Evolutionary conservation across 2,329 filamentous ascomycete species (phyloP), one percentile per base, ranked within the genome.

Genomic region (Neofusicoccum sp.): DNA sequence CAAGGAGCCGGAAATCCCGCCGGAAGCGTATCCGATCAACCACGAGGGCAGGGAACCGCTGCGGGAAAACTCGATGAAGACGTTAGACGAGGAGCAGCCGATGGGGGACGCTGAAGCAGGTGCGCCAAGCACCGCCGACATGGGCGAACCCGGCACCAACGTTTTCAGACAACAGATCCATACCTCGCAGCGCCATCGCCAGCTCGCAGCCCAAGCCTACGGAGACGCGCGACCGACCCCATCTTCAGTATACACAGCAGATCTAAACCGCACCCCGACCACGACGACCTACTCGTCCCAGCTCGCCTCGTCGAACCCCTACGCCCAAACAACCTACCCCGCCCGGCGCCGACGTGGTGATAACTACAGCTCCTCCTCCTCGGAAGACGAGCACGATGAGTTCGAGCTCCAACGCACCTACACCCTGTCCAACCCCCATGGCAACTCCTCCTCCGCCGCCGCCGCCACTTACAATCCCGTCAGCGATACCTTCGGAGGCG

Each of bases 111-210:
- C 37, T 58, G 54, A 58, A 45, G 29, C 54, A 58, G 54, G 54
- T 58, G 54, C 54, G 54, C 43, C 39, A 28, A 44, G 39, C 54
- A 58, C 43, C 31, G 58, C 58, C 33, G 50, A 63, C 22, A 39
- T 37, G 31, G 48, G 29, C 41, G 67, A 67, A 9, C 60, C 66
- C 6, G 69, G 63, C 34, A 67, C 68, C 52, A 77, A 77, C 63
- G 74, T 77, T 4, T 77, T 77, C 66, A 72, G 75, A 12, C 69
- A 76, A 61, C 75, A 77, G 61, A 76, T 77, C 9, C 71, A 69
- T 9, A 70, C 72, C 31, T 76, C 74, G 3, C 74, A 77, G 54
- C 72, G 75, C 45, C 72, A 71, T 61, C 67, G 75, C 8, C 70
- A 64, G 58, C 48, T 64, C 59, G 58, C 75, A 44, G 52, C 49